These are phyloP conservation scores for Clavispora phyllophila DNA, from an alignment of 805 yeast species.

Conservation along the genomic window DNA sequence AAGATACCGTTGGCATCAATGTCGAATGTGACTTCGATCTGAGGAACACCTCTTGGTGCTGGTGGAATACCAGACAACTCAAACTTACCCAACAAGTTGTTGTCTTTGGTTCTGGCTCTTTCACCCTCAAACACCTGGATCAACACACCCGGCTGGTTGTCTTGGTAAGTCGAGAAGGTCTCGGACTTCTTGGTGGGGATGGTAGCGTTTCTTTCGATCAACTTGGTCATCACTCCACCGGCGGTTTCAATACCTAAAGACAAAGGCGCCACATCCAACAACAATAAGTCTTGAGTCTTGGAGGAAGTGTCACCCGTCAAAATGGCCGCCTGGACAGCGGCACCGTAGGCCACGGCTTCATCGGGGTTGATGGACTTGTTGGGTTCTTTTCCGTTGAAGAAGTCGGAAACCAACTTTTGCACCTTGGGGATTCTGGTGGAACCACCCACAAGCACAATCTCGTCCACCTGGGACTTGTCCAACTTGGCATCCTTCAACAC, in stretches of 20 bases:
- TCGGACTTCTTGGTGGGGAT: conserved; percentile 95
- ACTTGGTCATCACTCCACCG: conserved; percentile 96
- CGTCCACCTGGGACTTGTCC: conserved; percentile 85
- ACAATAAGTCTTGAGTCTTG: conserved; percentile 88
- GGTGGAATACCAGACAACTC: conserved; percentile 86
- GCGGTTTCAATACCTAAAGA: conserved; percentile 95
- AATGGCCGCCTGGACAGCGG: conserved; percentile 97
- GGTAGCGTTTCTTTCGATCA: conserved; percentile 91
- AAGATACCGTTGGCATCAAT: conserved; percentile 84
- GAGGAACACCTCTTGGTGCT: conserved; percentile 90
- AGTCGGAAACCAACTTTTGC: conserved; percentile 91
- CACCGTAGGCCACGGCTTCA: conserved; percentile 99
- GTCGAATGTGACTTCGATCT: conserved; percentile 84
- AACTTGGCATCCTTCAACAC: conserved; percentile 86
- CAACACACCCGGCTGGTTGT: conserved; percentile 92
- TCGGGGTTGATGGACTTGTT: conserved; percentile 96
- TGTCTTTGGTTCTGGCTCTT: conserved; percentile 90
- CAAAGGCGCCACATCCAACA: conserved; percentile 90
- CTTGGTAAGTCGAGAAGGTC: conserved; percentile 92
- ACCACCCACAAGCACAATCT: conserved; percentile 95
- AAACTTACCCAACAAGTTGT: conserved; percentile 82
- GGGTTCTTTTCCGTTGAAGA: conserved; percentile 97
- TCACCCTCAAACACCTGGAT: conserved; percentile 96
- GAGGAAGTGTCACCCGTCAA: conserved; percentile 94
- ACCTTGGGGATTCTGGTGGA: conserved; percentile 98